Percentiles rank a stretch among this genome's conserved stretches.
phyloP scores from a whole-genome alignment of 257 asterid genomes.

The Verbascum thapsus region DNA sequence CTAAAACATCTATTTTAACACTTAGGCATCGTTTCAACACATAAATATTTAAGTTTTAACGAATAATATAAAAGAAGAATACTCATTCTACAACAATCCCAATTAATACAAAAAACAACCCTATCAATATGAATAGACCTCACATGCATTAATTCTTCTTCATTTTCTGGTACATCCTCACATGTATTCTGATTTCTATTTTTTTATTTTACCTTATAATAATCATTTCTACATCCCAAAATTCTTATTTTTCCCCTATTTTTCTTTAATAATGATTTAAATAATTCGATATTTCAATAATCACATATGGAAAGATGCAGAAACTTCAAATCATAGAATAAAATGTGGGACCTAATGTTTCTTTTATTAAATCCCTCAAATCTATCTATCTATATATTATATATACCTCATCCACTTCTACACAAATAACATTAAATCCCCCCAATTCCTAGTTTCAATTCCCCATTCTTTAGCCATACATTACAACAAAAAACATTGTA shows the following conservation, averaged over 20 bases:
- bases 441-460: constrained; percentile 10
- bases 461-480: constrained; percentile 19
- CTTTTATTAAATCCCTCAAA: too few relatives aligned
- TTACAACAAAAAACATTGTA: constrained; percentile 8
- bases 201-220: background rate
- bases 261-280: background rate
- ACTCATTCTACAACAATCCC: background rate
- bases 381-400: background rate
- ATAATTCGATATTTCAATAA: constrained; percentile 10
- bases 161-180: background rate
- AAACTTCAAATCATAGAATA: too few relatives aligned
- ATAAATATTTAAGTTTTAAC: too few relatives aligned
- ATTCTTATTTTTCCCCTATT: background rate
- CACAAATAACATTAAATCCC: constrained; percentile 7
- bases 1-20: too few relatives aligned
- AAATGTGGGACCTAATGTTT: too few relatives aligned
- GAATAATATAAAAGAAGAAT: too few relatives aligned
- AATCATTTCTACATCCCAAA: constrained; percentile 11
- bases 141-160: too few relatives aligned
- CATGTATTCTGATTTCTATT: constrained; percentile 28
- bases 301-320: too few relatives aligned
- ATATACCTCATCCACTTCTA: constrained; percentile 23
- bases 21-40: too few relatives aligned
- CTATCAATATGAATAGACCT: background rate
- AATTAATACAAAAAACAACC: background rate